Conservation (phyloP, 202 grass and related monocot genomes). For the Schoenoplectus tabernaemontani region DNA sequence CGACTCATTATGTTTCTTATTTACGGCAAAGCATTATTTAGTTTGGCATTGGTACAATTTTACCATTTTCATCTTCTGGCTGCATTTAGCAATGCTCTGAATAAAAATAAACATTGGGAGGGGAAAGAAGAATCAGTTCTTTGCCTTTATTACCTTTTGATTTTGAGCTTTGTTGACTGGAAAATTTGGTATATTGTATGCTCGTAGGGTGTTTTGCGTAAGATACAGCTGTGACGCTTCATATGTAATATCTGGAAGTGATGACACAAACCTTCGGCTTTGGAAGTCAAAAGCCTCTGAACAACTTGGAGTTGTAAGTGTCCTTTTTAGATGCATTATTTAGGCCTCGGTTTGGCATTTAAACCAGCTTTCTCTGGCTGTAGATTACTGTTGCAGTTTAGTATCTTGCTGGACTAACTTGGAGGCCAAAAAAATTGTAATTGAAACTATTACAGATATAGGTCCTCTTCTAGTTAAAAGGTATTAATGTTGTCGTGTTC, state of each 20-base stretch:
- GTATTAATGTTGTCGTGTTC: too few species aligned
- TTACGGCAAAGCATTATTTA: neutral
- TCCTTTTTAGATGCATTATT: neutral
- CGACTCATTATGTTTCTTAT: constrained; percentile 18
- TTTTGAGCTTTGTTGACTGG: neutral
- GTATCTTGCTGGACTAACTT: neutral
- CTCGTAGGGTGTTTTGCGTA: constrained; percentile 84
- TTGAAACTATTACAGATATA: too few species aligned
- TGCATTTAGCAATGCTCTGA: neutral
- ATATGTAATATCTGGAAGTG: constrained; percentile 92
- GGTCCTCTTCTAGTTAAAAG: too few species aligned
- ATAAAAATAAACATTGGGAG: neutral
- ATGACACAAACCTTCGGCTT: constrained; percentile 92
- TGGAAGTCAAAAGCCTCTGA: constrained; percentile 94
- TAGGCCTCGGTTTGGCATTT: neutral
- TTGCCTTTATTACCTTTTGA: too few species aligned
- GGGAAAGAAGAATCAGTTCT: neutral
- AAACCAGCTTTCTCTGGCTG: neutral
- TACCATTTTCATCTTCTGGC: neutral
- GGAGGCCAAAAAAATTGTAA: too few species aligned
- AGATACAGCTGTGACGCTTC: constrained; percentile 80
- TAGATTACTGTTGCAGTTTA: neutral
- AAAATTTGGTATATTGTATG: neutral
- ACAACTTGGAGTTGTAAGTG: constrained; percentile 91
- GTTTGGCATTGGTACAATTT: too few species aligned